Evolutionary conservation across 495 filamentous ascomycete species (phyloP), one percentile per base, ranked within the genome.

Genomic region (Hyaloscypha bicolor): DNA sequence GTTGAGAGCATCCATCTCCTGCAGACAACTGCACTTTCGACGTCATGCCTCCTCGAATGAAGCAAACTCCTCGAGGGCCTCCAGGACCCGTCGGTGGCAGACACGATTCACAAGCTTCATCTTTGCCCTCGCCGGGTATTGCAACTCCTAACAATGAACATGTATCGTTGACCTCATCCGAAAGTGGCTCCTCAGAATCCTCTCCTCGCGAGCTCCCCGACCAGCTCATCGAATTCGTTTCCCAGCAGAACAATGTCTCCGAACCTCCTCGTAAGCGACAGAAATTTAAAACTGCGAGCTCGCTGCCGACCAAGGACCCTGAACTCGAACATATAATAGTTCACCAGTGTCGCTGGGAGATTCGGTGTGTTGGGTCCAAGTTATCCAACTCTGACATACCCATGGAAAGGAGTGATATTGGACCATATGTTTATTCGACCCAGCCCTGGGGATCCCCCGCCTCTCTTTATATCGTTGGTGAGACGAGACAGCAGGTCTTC

Each of bases 251-350:
- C 6, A 9, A 35, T n/a, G n/a, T 11, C 53, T 37, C 21, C 22
- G 69, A 69, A 37, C 71, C 65, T 57, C 69, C 71, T 48, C 65
- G 55, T 5, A 73, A 73, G 53, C 63, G 64, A 55, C 64, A 61
- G 58, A 72, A 70, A 64, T 42, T 60, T 35, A 21, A 37, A 29
- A 12, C 25, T 30, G 51, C 19, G 31, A 57, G 39, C 16, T 59
- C 19, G 55, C 19, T 6, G 55, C 19, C 8, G 8, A n/a, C 6
- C 35, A 62, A 60, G 21, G 63, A 61, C 6, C 11, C 58, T 1
- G 60, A 64, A 9, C 39, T 71, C 8, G 68, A 73, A n/a, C 39
- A 67, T 29, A 64, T 73, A 30, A 55, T 71, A 22, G 71, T 73
- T 1, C 63, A 65, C 4, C n/a, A 71, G 35, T 60, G 31, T 33